A percentile compares a stretch with the other conserved stretches of the same genome.
phyloP scores from a whole-genome alignment of 1,139 yeast species.

The Yamadazyma kanchanaburiensis region DNA sequence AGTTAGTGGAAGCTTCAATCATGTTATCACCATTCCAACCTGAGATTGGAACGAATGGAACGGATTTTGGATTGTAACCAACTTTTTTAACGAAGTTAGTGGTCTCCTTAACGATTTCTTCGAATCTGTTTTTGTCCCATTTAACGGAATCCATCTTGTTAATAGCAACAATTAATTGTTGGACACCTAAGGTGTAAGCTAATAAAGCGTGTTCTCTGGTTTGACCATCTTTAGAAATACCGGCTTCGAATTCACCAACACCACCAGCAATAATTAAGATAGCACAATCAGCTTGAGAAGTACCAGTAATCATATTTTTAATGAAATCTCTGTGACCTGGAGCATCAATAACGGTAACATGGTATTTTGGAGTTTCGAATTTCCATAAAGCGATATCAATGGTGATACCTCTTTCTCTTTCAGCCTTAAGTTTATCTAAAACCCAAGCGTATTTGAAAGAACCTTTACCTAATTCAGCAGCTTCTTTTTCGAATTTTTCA shows the following conservation, averaged over 20 bases:
- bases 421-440: conserved; percentile 92
- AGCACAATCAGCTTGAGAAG: conserved; percentile 93
- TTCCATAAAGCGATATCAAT: conserved; percentile 93
- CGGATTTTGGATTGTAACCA: conserved; percentile 90
- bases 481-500: conserved; percentile 98
- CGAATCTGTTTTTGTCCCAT: conserved; percentile 80
- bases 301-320: conserved; percentile 92
- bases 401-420: conserved; percentile 97
- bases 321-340: conserved; percentile 98
- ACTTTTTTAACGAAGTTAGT: conserved; percentile 89
- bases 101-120: conserved; percentile 77
- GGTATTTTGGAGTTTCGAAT: conserved; percentile 94
- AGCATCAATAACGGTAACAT: conserved; percentile 90
- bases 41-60: conserved; percentile 89
- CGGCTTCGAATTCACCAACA: conserved; percentile 93
- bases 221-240: conserved; percentile 92
- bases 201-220: conserved; percentile 92
- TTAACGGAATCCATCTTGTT: conserved; percentile 93
- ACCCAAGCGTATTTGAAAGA: conserved; percentile 99
- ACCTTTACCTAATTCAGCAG: conserved; percentile 98
- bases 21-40: conserved; percentile 96
- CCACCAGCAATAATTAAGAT: conserved; percentile 88
- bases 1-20: conserved; percentile 84
- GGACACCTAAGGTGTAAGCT: conserved; percentile 89
- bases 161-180: conserved; percentile 71